Base-by-base conservation (phyloP, 495 filamentous ascomycete species). In the Podospora australis region DNA sequence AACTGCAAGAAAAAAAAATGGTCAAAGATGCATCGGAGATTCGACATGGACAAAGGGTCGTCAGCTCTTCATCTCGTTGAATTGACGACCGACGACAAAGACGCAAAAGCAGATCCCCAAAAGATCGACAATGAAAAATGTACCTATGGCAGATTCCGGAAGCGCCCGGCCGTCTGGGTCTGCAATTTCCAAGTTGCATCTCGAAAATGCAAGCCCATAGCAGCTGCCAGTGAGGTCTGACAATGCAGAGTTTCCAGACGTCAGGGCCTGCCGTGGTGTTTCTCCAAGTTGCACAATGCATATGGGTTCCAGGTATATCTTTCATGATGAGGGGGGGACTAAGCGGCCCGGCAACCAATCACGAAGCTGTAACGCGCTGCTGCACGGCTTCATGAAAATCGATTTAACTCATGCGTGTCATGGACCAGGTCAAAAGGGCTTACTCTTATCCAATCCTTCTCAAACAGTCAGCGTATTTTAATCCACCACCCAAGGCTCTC, bases 321-420 rank as follows among this genome's bases (percentile, higher is more conserved):
- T n/a, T n/a, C n/a, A n/a, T n/a, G n/a, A n/a, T n/a, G n/a, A n/a
- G n/a, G n/a, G n/a, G n/a, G 14, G 43, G 32, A 50, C 41, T 20
- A 46, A 35, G 29, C 44, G 34, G 50, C 41, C 44, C 46, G 53
- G 20, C 51, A 50, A 56, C 63, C 63, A 65, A 65, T 65, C 54
- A 63, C n/a, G 23, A 41, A 24, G 14, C 9, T 22, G 46, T 50
- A 50, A 65, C 63, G 60, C 62, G 63, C 19, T 62, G 41, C 54
- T 59, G 60, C 57, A 65, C 60, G 51, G 51, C 56, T 55, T 53
- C 17, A 41, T 16, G 28, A 48, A 59, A 51, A 34, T 47, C 56
- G 60, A 62, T 64, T 59, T 57, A 59, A 63, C 45, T 36, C 56
- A 60, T 57, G 54, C 59, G 56, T 64, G 62, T 64, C 59, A 63